Evolutionary conservation across 2,329 filamentous ascomycete species (phyloP), one percentile per base, ranked within the genome.

Genomic region (Diaporthe sp.): DNA sequence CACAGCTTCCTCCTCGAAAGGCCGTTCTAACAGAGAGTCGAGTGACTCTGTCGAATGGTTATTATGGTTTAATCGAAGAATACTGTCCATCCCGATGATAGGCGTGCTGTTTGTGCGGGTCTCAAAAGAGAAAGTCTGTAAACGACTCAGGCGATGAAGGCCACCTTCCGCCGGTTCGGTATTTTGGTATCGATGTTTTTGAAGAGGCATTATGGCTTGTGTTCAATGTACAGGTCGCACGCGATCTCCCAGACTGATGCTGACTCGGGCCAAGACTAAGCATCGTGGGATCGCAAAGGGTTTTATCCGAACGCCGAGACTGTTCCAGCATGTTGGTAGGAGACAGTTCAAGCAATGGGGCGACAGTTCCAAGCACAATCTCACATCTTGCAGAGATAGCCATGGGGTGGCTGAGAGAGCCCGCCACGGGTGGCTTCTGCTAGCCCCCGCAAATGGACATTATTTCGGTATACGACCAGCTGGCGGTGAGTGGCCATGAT

Each of bases 391-490:
- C 15, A 68, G 32, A 27, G 32, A 68, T 35, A 53, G 63, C 30
- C 47, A 53, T n/a, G 15, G 63, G 63, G 42, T 44, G 63, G 63
- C 63, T 51, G 30, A 68, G 44, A 53, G 63, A 22, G 47, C 6
- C 44, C 47, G 32, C 63, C 47, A 39, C 63, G 53, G 47, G 37
- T 53, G 8, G 32, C 32, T 39, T 37, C 63, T 51, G 15, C 32
- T 53, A 53, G 47, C 32, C 63, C 30, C 55, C 4, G n/a, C 25
- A 30, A 12, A 19, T 15, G 63, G 63, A 30, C 63, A 53, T 68
- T 53, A 53, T 68, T 68, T 68, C 47, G 63, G 63, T 39, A 53
- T 68, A 68, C 63, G 63, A 53, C 30, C 63, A 68, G 63, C 63
- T 68, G 30, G 47, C 47, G 32, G 32, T 53, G 32, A 68, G 63